These are phyloP conservation scores for Skeletonema tropicum DNA, from an alignment of 108 stramenopile species.

Conservation along the genomic window DNA sequence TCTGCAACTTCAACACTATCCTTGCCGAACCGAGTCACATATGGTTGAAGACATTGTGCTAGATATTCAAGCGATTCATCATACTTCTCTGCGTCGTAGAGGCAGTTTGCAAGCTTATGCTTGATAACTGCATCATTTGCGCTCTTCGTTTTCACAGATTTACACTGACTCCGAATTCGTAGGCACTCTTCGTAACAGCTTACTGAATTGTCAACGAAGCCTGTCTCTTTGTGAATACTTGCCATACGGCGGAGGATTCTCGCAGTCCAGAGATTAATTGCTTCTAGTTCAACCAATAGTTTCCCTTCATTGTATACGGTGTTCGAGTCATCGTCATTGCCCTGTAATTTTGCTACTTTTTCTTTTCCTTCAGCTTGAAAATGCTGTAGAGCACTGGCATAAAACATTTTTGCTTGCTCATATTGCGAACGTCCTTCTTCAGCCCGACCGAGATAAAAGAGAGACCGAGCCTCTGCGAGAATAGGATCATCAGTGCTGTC, in stretches of 20 bases:
- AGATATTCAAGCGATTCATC: slow-evolving; percentile 44
- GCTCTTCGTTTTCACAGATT: slow-evolving; percentile 22
- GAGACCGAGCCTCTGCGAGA: slow-evolving; percentile 32
- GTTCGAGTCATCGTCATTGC: not conserved
- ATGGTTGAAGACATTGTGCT: slow-evolving; percentile 34
- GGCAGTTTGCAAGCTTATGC: slow-evolving; percentile 18
- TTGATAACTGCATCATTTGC: slow-evolving; percentile 24
- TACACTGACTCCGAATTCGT: slow-evolving; percentile 27
- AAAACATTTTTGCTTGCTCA: slow-evolving; percentile 26
- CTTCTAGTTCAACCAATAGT: slow-evolving; percentile 25
- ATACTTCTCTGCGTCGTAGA: slow-evolving; percentile 22
- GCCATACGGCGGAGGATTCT: slow-evolving; percentile 30
- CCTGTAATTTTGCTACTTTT: slow-evolving; percentile 1
- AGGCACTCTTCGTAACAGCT: slow-evolving; percentile 29
- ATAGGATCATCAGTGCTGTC: slow-evolving; percentile 18
- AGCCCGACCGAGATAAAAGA: slow-evolving; percentile 34
- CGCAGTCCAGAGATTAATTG: slow-evolving; percentile 45
- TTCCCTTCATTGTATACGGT: slow-evolving; percentile 1
- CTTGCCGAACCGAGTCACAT: slow-evolving; percentile 44
- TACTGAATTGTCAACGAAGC: slow-evolving; percentile 9
- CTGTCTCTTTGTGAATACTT: slow-evolving; percentile 23
- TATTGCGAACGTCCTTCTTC: slow-evolving; percentile 19
- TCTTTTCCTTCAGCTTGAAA: slow-evolving; percentile 36
- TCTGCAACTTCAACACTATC: slow-evolving; percentile 45
- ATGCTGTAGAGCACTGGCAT: slow-evolving; percentile 20